phyloP scores from a whole-genome alignment of 768 basidiomycete genomes.

The Mycena sanguinolenta region DNA sequence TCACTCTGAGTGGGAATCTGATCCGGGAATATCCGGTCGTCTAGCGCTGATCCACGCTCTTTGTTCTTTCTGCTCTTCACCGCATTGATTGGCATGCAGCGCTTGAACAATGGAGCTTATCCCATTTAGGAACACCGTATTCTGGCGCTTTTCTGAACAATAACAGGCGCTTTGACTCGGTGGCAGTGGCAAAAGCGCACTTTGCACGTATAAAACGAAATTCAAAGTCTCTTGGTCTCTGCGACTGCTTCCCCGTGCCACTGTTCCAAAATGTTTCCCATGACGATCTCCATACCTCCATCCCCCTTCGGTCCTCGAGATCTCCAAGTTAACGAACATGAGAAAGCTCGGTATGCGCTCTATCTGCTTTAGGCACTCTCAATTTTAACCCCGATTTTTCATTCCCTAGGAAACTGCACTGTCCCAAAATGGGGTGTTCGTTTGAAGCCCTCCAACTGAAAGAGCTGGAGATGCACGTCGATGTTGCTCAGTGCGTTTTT shows the following conservation, averaged over 20 bases:
- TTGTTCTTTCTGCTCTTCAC: constrained; percentile 7
- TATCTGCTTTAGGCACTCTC: background rate
- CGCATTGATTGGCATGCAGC: background rate
- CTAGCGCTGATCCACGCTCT: too few relatives aligned
- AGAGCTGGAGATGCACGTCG: constrained; percentile 12
- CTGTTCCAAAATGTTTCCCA: background rate
- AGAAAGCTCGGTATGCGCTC: background rate
- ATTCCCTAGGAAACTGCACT: background rate
- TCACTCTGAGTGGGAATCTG: too few relatives aligned
- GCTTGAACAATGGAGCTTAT: background rate
- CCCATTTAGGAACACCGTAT: background rate
- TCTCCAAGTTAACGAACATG: background rate
- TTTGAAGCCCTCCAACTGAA: constrained; percentile 8
- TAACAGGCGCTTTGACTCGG: background rate
- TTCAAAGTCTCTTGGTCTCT: background rate
- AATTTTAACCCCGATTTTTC: background rate
- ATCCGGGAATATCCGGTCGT: too few relatives aligned
- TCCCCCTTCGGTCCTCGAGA: background rate
- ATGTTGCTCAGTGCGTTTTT: background rate
- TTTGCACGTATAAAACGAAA: constrained; percentile 4
- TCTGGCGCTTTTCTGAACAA: constrained; percentile 1
- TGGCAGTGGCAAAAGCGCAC: constrained; percentile 1
- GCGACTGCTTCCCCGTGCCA: background rate
- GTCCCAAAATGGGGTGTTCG: constrained; percentile 9
- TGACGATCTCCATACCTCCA: too few relatives aligned